phyloP scores from a whole-genome alignment of 495 filamentous ascomycete species.

The Choiromyces venosus region DNA sequence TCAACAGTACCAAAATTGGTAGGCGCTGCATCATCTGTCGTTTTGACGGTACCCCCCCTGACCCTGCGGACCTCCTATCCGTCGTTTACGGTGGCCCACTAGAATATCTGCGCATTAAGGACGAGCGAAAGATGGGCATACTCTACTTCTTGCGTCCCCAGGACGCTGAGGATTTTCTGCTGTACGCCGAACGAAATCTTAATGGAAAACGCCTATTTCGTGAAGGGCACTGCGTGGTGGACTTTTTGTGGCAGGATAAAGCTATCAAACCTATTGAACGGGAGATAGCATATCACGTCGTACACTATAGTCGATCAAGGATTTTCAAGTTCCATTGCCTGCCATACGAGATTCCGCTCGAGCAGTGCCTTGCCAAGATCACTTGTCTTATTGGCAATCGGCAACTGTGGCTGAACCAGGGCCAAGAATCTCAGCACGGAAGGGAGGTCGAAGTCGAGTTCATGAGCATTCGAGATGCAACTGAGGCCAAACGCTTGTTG shows the following conservation, averaged over 20 bases:
- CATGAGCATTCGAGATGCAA: slow-evolving; percentile 28
- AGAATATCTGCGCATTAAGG: slow-evolving; percentile 24
- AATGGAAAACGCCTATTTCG: slow-evolving; percentile 20
- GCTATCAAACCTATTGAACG: slow-evolving; percentile 16
- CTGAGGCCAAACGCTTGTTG: slow-evolving; percentile 20
- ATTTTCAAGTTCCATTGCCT: slow-evolving; percentile 23
- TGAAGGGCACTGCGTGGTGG: slow-evolving; percentile 11
- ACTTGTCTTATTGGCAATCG: slow-evolving; percentile 21
- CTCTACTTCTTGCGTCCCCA: slow-evolving; percentile 28
- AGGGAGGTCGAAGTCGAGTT: slow-evolving; percentile 33
- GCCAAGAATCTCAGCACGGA: slow-evolving; percentile 13
- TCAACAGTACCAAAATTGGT: slow-evolving; percentile 3
- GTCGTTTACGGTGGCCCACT: slow-evolving; percentile 24
- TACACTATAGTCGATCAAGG: slow-evolving; percentile 22
- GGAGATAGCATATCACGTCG: slow-evolving; percentile 21
- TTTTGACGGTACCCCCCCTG: slow-evolving; percentile 14
- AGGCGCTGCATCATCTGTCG: slow-evolving; percentile 28
- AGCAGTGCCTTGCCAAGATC: slow-evolving; percentile 6
- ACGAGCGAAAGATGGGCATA: slow-evolving; percentile 24
- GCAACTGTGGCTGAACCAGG: slow-evolving; percentile 22
- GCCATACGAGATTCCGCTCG: slow-evolving; percentile 20
- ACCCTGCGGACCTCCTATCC: slow-evolving; percentile 26
- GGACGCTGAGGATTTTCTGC: slow-evolving; percentile 24
- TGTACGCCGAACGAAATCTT: slow-evolving; percentile 8
- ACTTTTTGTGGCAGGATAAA: slow-evolving; percentile 34